These are phyloP conservation scores for Paulownia fortunei DNA, from an alignment of 257 asterid genomes.

Conservation along the genomic window DNA sequence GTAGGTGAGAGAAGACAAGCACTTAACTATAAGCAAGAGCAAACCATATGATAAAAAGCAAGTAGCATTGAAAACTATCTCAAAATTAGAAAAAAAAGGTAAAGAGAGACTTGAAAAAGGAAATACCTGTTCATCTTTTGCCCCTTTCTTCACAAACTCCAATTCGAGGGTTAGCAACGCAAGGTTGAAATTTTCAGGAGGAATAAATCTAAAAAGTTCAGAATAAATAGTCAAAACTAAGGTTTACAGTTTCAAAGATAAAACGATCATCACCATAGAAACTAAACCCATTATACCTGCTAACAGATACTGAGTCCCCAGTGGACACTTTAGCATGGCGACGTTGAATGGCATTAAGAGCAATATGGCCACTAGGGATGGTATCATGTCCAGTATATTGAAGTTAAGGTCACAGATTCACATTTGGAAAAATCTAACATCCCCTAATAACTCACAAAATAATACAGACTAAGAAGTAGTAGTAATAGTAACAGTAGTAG, in stretches of 20 bases:
- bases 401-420: conserved; percentile 63
- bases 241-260: conserved; percentile 1
- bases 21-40: conserved; percentile 18
- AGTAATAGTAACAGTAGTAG: neutral
- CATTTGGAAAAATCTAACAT: conserved; percentile 6
- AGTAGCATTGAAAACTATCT: neutral
- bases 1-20: neutral
- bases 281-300: conserved; percentile 52
- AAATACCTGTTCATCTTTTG: conserved; percentile 83
- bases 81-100: conserved; percentile 7
- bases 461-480: too few relatives aligned
- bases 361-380: conserved; percentile 70
- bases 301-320: conserved; percentile 74
- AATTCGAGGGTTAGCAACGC: conserved; percentile 89
- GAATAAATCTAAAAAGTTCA: conserved; percentile 59
- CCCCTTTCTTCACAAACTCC: conserved; percentile 93
- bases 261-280: neutral
- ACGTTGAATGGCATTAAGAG: conserved; percentile 86
- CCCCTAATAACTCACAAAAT: conserved; percentile 21
- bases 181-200: conserved; percentile 83
- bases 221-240: conserved; percentile 25
- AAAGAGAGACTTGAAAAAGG: conserved; percentile 20
- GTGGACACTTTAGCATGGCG: conserved; percentile 89
- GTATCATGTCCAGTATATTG: conserved; percentile 62
- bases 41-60: conserved; percentile 14